phyloP scores from a whole-genome alignment of 179 eudicot species.

The Beta lomatogona region DNA sequence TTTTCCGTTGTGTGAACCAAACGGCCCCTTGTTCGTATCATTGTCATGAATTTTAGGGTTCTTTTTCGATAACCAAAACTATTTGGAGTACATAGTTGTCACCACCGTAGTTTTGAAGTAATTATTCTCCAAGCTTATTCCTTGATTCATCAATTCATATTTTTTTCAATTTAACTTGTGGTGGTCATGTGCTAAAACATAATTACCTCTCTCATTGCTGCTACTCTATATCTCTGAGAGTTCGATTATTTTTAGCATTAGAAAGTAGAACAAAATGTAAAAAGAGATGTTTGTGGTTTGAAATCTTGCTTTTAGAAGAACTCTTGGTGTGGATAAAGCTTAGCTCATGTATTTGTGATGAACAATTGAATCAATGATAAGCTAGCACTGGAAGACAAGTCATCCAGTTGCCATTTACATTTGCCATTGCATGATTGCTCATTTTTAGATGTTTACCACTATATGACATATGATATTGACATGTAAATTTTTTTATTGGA shows the following conservation, averaged over 20 bases:
- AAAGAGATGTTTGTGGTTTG: background rate
- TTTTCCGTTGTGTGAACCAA: too few relatives aligned
- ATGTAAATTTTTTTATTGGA: slow-evolving; percentile 1
- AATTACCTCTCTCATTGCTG: background rate
- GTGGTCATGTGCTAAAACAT: background rate
- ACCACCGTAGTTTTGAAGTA: background rate
- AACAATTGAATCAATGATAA: background rate
- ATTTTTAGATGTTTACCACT: background rate
- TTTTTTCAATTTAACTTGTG: background rate
- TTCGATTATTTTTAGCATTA: background rate
- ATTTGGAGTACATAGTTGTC: background rate
- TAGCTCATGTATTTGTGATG: background rate
- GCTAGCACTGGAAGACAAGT: background rate
- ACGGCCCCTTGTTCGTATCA: background rate
- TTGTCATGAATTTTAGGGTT: background rate
- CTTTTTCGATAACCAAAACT: background rate
- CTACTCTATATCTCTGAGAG: background rate
- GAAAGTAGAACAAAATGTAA: background rate
- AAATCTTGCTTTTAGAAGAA: background rate
- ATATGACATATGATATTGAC: slow-evolving; percentile 16
- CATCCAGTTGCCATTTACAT: background rate
- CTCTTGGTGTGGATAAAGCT: background rate
- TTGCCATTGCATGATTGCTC: background rate
- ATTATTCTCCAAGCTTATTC: background rate
- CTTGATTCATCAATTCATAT: background rate